These are phyloP conservation scores for Ceratobasidium sp. DNA, from an alignment of 1,284 basidiomycete genomes.

Conservation along the genomic window DNA sequence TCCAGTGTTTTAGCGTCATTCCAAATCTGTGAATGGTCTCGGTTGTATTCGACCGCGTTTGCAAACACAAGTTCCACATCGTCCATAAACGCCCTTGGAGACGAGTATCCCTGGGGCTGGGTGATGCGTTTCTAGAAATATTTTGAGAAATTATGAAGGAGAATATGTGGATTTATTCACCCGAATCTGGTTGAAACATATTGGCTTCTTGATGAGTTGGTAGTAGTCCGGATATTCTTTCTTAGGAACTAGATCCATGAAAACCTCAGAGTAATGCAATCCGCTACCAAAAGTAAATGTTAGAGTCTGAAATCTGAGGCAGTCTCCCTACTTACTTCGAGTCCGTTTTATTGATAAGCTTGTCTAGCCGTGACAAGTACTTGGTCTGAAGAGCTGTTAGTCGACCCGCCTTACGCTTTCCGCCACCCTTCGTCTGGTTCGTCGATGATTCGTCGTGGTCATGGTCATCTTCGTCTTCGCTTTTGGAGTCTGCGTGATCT, in stretches of 20 bases:
- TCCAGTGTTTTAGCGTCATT: constrained; percentile 76
- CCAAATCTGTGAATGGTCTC: constrained; percentile 81
- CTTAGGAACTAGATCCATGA: constrained; percentile 86
- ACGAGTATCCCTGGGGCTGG: constrained; percentile 72
- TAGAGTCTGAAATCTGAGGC: constrained; percentile 26
- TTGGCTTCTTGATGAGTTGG: constrained; percentile 84
- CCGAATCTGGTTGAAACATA: constrained; percentile 84
- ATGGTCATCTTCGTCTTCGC: constrained; percentile 61
- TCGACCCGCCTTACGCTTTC: constrained; percentile 66
- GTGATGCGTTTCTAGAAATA: constrained; percentile 79
- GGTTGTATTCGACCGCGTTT: constrained; percentile 89
- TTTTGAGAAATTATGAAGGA: not conserved
- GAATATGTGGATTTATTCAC: constrained; percentile 65
- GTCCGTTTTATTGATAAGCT: constrained; percentile 77
- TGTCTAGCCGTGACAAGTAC: constrained; percentile 67
- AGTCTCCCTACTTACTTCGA: constrained; percentile 65
- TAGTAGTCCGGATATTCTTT: constrained; percentile 90
- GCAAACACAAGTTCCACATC: constrained; percentile 92
- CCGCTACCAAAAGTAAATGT: constrained; percentile 61
- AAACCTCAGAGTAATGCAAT: constrained; percentile 78
- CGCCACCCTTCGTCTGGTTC: constrained; percentile 55
- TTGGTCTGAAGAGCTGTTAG: constrained; percentile 73
- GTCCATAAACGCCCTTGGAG: constrained; percentile 78
- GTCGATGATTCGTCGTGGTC: constrained; percentile 58
- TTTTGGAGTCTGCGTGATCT: constrained; percentile 47